Evolutionary conservation across 805 yeast species (phyloP).

Genomic region (Komagataella pastoris): DNA sequence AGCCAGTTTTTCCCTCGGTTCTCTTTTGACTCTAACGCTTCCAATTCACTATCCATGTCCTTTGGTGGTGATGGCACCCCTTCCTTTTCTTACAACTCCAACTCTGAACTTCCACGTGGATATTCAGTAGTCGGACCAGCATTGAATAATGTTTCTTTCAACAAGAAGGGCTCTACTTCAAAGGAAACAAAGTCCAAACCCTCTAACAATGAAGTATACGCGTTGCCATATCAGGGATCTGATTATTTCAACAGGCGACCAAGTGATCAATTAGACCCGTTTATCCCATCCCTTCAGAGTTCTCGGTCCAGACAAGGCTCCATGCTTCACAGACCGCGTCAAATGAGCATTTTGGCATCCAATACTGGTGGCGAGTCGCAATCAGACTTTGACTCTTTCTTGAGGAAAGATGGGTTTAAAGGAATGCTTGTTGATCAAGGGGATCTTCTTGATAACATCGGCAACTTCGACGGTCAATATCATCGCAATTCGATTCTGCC

Average conservation of each 20-base stretch:
- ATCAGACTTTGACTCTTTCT: constrained; percentile 20
- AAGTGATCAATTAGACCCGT: constrained; percentile 38
- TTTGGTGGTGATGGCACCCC: not conserved
- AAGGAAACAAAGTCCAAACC: not conserved
- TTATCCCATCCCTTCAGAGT: constrained; percentile 18
- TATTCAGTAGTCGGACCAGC: not conserved
- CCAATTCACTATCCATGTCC: not conserved
- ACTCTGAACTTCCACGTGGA: not conserved
- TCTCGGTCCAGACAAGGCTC: constrained; percentile 13
- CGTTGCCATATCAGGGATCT: not conserved
- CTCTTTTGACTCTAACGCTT: constrained; percentile 11
- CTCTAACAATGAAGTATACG: not conserved
- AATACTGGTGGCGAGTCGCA: constrained; percentile 12
- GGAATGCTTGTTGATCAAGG: constrained; percentile 13
- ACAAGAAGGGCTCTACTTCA: not conserved
- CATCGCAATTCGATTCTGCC: not conserved
- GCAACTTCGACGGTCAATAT: not conserved
- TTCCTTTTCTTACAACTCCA: not conserved
- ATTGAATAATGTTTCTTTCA: not conserved
- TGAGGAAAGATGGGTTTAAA: constrained; percentile 20
- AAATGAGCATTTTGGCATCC: constrained; percentile 17
- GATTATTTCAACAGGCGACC: constrained; percentile 21
- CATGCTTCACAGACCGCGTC: constrained; percentile 14
- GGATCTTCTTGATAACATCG: constrained; percentile 13
- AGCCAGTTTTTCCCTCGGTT: constrained; percentile 12